Evolutionary conservation across 2,329 filamentous ascomycete genomes (phyloP), one percentile per base, ranked within the genome.

Genomic region (Fusarium caatingaense): DNA sequence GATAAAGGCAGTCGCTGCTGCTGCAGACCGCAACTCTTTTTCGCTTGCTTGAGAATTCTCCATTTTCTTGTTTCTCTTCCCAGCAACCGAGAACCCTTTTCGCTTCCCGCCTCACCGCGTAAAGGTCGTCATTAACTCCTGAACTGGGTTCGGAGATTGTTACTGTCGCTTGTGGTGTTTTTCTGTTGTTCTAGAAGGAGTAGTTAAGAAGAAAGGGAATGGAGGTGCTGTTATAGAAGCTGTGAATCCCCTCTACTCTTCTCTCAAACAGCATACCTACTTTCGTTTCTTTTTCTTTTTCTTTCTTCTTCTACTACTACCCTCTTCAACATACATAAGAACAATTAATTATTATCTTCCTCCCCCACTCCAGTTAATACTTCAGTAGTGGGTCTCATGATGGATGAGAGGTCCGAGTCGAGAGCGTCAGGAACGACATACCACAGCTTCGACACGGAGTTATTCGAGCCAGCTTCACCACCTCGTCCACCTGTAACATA

Each of bases 401-500:
- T 78, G 77, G 72, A 76, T 68, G 70, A 76, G 47, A 78, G 80
- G 54, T 77, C 79, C 48, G 85, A 82, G 74, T 75, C 82, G 66
- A 81, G 83, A 53, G 78, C 78, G 49, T 86, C 85, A 28, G 83
- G 84, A 72, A 83, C 82, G 37, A 86, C 84, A 6, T 87, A 87
- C 75, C 84, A 87, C 75, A 87, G 85, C 79, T 87, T 87, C 72
- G 83, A 87, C 57, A 77, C 82, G 27, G 85, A 87, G 66, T 69
- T 84, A 5, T 81, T 78, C 72, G 84, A 86, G 53, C 80, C 84
- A 16, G 68, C 79, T 8, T 74, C 76, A 7, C 73, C 76, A 16
- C 75, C 76, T 27, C 66, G 63, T 49, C 72, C 68, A 28, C 74
- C 69, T 9, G 68, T 69, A n/a, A 75, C 72, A 18, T 71, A 68